Conservation (phyloP, 345 rosid genomes). For the Populus ilicifolia region DNA sequence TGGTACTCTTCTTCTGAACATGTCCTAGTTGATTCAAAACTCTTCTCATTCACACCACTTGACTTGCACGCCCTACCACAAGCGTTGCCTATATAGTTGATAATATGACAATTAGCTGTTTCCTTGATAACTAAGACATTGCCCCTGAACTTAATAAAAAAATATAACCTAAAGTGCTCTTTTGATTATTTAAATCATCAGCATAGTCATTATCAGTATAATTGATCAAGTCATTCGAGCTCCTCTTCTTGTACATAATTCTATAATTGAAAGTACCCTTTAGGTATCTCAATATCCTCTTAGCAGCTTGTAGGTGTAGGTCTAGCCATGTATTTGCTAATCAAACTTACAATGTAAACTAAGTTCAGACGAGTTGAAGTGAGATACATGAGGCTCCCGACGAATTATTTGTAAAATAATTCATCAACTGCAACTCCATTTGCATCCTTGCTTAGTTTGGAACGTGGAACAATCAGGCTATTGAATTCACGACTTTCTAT, state of each 20-base stretch:
- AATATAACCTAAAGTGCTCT: no score
- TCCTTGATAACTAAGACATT: no score
- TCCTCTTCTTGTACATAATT: background rate
- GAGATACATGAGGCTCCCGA: no score
- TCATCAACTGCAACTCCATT: background rate
- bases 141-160: no score
- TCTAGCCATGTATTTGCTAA: background rate
- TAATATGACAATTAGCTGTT: no score
- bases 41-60: no score
- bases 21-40: background rate
- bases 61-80: background rate
- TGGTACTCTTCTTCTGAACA: background rate
- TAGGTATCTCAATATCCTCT: background rate
- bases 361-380: background rate
- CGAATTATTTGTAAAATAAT: no score
- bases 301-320: background rate
- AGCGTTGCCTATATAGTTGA: background rate
- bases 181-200: no score
- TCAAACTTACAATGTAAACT: background rate
- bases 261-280: background rate
- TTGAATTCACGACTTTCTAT: background rate
- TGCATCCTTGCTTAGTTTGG: background rate
- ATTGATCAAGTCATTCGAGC: no score
- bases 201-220: no score
- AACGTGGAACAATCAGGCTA: background rate